Evolutionary conservation across 495 filamentous ascomycete species (phyloP), one percentile per base, ranked within the genome.

Genomic region (Penicillium silybi): DNA sequence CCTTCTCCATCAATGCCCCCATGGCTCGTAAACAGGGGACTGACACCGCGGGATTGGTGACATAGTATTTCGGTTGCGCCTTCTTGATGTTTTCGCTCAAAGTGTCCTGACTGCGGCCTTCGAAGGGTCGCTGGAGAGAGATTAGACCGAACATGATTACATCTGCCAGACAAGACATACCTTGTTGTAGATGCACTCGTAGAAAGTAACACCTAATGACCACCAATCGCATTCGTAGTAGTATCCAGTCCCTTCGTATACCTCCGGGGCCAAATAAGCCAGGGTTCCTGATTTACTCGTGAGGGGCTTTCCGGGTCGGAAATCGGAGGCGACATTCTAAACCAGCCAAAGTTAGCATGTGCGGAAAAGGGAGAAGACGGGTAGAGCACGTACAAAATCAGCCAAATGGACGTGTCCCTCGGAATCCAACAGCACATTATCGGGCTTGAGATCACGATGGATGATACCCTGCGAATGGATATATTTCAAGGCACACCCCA

Each of bases 101-200:
- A 6, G 80, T 79, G 23, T 91, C 84, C 57, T 95, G 89, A 32
- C 83, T 89, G 58, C 87, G 89, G 22, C 89, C 90, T 59, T 93
- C 86, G 56, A 97, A 98, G 9, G 93, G 93, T 61, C 93, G 82
- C 93, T 87, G 52, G 8, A 22, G 13, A 45, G 32, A 16, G 19
- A 57, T 79, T 58, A 79, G 71, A 37, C 19, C 9, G 17, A 34
- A n/a, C 0, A 42, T 6, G 7, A 22, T 10, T 18, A 6, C 19
- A 16, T 16, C 20, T 26, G 3, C n/a, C 17, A 34, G 13, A 11
- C 42, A 39, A 16, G 26, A 63, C 80, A 44, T 72, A 92, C 92
- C 85, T 95, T 97, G 70, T 93, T 97, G 72, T 97, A 98, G 42
- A 98, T 96, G 78, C 93, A 97, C 70, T 98, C 93, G 70, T 96